A percentile compares a stretch with the other conserved stretches of the same genome.
Evolutionary conservation across 2,329 filamentous ascomycete genomes (phyloP).

Genomic region (Moelleriella libera): DNA sequence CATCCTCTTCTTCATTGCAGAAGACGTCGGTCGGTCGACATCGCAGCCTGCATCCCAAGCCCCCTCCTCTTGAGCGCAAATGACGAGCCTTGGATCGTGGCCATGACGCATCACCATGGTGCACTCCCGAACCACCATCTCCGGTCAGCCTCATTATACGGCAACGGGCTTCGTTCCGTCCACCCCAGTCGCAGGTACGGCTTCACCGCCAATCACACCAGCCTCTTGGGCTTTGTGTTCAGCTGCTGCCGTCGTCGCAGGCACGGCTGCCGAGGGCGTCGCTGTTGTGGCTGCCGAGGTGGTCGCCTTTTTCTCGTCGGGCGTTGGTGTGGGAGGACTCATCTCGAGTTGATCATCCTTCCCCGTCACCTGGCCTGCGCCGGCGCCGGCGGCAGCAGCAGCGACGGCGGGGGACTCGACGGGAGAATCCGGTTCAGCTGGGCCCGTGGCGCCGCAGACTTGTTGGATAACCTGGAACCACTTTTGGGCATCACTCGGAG

Average conservation of each 20-base stretch:
- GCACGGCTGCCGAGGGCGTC: slow-evolving; percentile 1
- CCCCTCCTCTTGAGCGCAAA: too few species aligned
- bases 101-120: not conserved
- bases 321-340: slow-evolving; percentile 5
- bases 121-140: too few species aligned
- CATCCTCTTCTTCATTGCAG: too few species aligned
- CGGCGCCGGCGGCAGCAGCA: slow-evolving; percentile 1
- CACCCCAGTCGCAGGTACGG: not conserved
- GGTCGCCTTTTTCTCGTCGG: slow-evolving; percentile 10
- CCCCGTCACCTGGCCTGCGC: not conserved
- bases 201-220: slow-evolving; percentile 24
- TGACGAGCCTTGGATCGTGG: not conserved
- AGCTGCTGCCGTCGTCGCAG: slow-evolving; percentile 6
- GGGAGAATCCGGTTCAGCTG: slow-evolving; percentile 17
- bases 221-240: slow-evolving; percentile 30
- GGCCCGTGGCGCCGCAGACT: slow-evolving; percentile 38
- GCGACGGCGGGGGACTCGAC: slow-evolving; percentile 7
- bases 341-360: slow-evolving; percentile 7
- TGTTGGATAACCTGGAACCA: slow-evolving; percentile 66
- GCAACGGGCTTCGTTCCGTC: slow-evolving; percentile 2
- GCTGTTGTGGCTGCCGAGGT: slow-evolving; percentile 4
- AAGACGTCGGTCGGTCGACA: too few species aligned
- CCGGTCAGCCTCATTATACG: slow-evolving; percentile 2
- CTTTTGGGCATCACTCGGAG: slow-evolving; percentile 62
- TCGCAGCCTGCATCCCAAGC: too few species aligned